Evolutionary conservation across 139 green algal species (phyloP), one percentile per base, ranked within the genome.

Genomic region (Micractinium sp.): DNA sequence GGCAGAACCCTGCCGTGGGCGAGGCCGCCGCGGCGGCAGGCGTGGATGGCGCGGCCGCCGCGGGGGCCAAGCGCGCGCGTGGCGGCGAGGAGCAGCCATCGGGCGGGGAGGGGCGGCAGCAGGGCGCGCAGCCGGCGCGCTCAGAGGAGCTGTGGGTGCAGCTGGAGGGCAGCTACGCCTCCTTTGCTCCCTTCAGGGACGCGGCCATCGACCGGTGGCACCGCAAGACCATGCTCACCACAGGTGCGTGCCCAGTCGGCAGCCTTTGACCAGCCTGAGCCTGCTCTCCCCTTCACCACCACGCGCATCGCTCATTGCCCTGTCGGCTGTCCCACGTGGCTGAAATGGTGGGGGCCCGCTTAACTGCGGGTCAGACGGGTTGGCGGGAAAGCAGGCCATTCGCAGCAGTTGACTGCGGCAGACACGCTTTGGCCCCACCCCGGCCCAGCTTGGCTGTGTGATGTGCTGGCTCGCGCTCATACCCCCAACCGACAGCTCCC

Each of bases 141-240:
- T 60, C 47, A 12, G 90, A 93, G 1, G 35, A 22, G 29, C 75
- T 93, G 38, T 97, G 95, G 94, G 25, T 15, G 27, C 69, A 56
- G 27, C 47, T 95, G 33, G 89, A 92, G 53, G 76, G 73, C 0
- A 75, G 84, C 0, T 90, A 91, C 33, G 79, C 23, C 0, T 83
- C 29, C 31, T 86, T 96, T 78, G 89, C 87, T 3, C 88, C 92
- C 38, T 98, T 95, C 91, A 82, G 95, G 4, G 94, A 98, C 85
- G 87, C 91, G 0, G 89, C 96, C 20, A 73, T 98, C 63, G 96
- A 99, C 92, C 88, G 94, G 23, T 98, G 95, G 95, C 96, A 98
- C 90, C 86, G 95, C 60, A 95, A 96, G 82, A 96, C 96, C 33
- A 87, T 95, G 88, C 90, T 98, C 41, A 84, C 87, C 0, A 92